Evolutionary conservation across 1,284 basidiomycete genomes (phyloP).

Genomic region (Pascua sp.): DNA sequence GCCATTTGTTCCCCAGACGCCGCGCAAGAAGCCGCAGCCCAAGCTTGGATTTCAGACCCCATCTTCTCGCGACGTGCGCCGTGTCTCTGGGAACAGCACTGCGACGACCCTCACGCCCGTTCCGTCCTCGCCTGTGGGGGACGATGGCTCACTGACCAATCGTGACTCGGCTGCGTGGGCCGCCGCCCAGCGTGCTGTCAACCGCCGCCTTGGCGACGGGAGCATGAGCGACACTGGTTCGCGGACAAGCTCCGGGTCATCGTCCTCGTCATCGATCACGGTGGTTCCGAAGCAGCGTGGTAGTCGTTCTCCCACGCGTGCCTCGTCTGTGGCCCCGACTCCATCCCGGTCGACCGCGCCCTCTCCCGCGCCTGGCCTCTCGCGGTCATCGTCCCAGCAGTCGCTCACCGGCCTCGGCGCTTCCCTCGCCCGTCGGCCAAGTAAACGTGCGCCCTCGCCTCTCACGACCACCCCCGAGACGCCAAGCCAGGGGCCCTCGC

Average conservation of each 20-base stretch:
- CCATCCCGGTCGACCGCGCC: too few species aligned
- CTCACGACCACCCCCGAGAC: too few species aligned
- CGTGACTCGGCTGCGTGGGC: conserved; percentile 7
- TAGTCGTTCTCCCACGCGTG: too few species aligned
- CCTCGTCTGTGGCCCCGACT: too few species aligned
- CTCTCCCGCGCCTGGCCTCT: too few species aligned
- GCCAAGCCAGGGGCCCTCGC: too few species aligned
- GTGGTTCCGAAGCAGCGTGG: too few species aligned
- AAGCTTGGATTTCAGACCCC: conserved; percentile 42
- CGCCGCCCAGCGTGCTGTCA: conserved; percentile 2
- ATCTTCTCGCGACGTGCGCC: neutral
- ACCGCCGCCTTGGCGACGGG: neutral
- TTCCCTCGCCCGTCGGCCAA: too few species aligned
- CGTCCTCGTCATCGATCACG: neutral
- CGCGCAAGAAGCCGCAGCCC: conserved; percentile 36
- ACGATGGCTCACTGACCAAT: conserved; percentile 16
- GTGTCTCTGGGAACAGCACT: conserved; percentile 13
- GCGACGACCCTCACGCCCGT: conserved; percentile 28
- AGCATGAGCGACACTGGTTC: neutral
- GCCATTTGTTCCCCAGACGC: conserved; percentile 43
- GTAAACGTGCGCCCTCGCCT: too few species aligned
- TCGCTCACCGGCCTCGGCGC: too few species aligned
- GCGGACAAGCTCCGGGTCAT: conserved; percentile 4
- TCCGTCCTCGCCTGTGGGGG: conserved; percentile 25
- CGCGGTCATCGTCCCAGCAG: too few species aligned